phyloP scores from a whole-genome alignment of 2,329 filamentous ascomycete species.

The Cadophora sp. region DNA sequence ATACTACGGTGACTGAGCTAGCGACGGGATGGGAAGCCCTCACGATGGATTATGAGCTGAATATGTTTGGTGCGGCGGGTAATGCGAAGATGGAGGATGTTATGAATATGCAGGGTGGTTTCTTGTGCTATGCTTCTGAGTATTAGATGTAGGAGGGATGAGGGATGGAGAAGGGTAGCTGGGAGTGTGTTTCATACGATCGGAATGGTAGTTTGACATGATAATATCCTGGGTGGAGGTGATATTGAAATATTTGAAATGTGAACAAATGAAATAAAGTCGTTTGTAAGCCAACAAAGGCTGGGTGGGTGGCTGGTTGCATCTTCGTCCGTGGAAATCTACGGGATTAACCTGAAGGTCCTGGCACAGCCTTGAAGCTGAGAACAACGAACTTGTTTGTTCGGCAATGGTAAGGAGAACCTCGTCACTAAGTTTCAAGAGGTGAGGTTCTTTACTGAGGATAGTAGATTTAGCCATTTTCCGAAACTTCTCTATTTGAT shows the following conservation, averaged over 20 bases:
- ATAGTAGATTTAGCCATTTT: neutral
- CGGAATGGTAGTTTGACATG: too few species aligned
- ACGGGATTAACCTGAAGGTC: too few species aligned
- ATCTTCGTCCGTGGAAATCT: too few species aligned
- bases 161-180: too few species aligned
- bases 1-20: neutral
- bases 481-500: neutral
- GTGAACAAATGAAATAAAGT: too few species aligned
- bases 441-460: neutral
- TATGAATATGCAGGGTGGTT: conserved; percentile 29
- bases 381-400: conserved; percentile 14
- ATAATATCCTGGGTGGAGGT: too few species aligned
- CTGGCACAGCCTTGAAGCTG: too few species aligned
- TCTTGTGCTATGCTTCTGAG: conserved; percentile 26
- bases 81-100: conserved; percentile 28
- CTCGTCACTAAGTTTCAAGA: neutral
- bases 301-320: too few species aligned
- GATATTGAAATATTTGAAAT: too few species aligned
- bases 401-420: neutral
- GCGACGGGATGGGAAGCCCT: neutral
- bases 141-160: too few species aligned
- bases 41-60: conserved; percentile 24
- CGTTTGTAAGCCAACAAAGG: too few species aligned
- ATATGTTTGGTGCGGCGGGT: conserved; percentile 18
- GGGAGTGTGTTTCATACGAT: neutral